Evolutionary conservation across 164 flowering plant species (phyloP).

Genomic region (Tetrastigma voinierianum): DNA sequence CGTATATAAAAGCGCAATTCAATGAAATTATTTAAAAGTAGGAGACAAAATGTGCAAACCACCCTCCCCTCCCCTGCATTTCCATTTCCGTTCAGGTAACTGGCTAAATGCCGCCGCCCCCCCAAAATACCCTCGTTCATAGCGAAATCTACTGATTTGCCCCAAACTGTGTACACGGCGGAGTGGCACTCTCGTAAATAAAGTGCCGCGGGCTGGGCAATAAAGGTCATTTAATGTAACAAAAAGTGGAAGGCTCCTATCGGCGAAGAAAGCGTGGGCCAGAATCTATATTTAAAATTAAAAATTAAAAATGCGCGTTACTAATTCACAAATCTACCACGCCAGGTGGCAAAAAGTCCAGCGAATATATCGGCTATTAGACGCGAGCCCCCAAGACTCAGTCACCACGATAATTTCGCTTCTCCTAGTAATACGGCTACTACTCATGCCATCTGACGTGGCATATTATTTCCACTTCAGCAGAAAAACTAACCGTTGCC

Average conservation of each 20-base stretch:
- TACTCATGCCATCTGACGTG: conserved; percentile 3
- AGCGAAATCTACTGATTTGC: conserved; percentile 5
- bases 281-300: too few relatives aligned
- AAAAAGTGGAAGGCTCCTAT: not conserved
- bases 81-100: not conserved
- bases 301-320: conserved; percentile 7
- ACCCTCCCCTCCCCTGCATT: not conserved
- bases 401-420: not conserved
- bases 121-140: not conserved
- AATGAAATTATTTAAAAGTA: not conserved
- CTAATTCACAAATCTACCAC: not conserved
- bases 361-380: not conserved
- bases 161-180: not conserved
- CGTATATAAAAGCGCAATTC: not conserved
- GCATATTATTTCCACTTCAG: conserved; percentile 9
- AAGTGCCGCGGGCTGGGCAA: not conserved
- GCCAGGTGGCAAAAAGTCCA: conserved; percentile 8
- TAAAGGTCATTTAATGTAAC: conserved; percentile 7
- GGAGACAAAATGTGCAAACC: not conserved
- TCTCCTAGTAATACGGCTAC: too few relatives aligned
- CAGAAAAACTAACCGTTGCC: conserved; percentile 23
- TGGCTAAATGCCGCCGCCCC: not conserved
- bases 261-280: conserved; percentile 16
- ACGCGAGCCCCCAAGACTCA: conserved; percentile 4
- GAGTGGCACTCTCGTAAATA: conserved; percentile 2